These are phyloP conservation scores for Cornus controversa DNA, from an alignment of 148 eudicot species.

Conservation along the genomic window DNA sequence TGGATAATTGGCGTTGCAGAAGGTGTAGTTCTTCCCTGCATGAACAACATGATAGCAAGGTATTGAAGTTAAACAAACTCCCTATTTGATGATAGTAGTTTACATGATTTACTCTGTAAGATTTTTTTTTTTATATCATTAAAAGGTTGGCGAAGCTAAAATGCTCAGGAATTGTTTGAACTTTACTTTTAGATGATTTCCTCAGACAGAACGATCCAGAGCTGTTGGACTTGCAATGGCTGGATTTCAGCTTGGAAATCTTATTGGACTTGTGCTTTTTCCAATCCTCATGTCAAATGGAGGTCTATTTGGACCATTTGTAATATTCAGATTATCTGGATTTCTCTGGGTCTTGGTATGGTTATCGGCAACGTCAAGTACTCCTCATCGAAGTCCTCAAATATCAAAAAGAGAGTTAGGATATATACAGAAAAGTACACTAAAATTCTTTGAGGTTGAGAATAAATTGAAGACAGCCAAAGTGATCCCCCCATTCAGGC, in stretches of 20 bases:
- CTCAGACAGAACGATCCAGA: conserved; percentile 74
- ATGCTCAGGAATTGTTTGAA: conserved; percentile 20
- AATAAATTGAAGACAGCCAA: conserved; percentile 30
- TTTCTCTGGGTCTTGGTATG: conserved; percentile 92
- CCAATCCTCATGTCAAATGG: conserved; percentile 92
- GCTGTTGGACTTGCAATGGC: conserved; percentile 98
- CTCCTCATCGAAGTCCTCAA: conserved; percentile 72
- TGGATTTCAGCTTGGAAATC: conserved; percentile 93
- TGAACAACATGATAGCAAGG: too few species aligned
- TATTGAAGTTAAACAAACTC: too few species aligned
- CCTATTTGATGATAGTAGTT: too few species aligned
- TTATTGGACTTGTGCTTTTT: conserved; percentile 82
- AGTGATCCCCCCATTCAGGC: conserved; percentile 77
- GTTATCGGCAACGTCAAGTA: conserved; percentile 87
- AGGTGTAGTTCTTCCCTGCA: too few species aligned
- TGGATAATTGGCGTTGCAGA: too few species aligned
- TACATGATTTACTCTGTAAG: not conserved
- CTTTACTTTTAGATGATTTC: conserved; percentile 74
- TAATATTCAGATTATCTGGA: conserved; percentile 84
- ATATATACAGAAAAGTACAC: conserved; percentile 54
- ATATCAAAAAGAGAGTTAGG: conserved; percentile 73
- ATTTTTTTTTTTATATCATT: not conserved
- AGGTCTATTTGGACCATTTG: conserved; percentile 89
- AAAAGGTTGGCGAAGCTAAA: not conserved
- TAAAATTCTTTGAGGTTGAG: conserved; percentile 27